Evolutionary conservation across 352 stramenopile species (phyloP).

Genomic region (Pythium rhizo-oryzae): DNA sequence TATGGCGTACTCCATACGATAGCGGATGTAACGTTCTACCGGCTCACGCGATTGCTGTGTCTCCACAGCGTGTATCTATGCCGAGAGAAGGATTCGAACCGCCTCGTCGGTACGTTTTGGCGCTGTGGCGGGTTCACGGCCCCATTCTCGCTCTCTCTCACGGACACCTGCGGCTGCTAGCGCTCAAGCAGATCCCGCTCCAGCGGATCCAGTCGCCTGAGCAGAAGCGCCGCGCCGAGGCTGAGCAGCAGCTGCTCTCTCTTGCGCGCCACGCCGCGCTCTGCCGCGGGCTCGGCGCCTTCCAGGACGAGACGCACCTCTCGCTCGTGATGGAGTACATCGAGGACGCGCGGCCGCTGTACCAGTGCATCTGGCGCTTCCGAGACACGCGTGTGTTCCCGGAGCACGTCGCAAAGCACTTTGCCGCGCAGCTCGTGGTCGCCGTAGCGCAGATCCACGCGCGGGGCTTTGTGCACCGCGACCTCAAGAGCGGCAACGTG

Average conservation of each 20-base stretch:
- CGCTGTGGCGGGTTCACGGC: neutral
- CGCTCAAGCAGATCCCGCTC: conserved; percentile 59
- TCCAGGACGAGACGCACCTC: conserved; percentile 27
- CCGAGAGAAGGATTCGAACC: conserved; percentile 27
- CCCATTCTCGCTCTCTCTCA: neutral
- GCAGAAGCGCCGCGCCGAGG: conserved; percentile 46
- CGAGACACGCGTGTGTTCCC: conserved; percentile 42
- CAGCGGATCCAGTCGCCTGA: conserved; percentile 37
- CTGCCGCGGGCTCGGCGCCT: conserved; percentile 28
- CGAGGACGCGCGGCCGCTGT: conserved; percentile 54
- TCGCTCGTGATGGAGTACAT: conserved; percentile 64
- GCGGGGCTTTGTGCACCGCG: conserved; percentile 65
- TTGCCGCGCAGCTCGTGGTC: conserved; percentile 71
- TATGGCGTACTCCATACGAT: neutral
- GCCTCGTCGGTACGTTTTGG: conserved; percentile 37
- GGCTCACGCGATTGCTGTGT: neutral
- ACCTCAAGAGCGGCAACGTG: conserved; percentile 84
- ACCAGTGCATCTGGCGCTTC: conserved; percentile 74
- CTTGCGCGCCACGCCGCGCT: conserved; percentile 48
- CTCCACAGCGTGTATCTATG: conserved; percentile 54
- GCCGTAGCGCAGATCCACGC: conserved; percentile 56
- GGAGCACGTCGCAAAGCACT: conserved; percentile 57
- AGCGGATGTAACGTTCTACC: neutral
- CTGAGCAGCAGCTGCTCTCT: conserved; percentile 54
- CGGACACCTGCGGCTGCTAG: conserved; percentile 23